phyloP scores from a whole-genome alignment of 192 early-diverging fungal genomes.

The Dissophora ornata region DNA sequence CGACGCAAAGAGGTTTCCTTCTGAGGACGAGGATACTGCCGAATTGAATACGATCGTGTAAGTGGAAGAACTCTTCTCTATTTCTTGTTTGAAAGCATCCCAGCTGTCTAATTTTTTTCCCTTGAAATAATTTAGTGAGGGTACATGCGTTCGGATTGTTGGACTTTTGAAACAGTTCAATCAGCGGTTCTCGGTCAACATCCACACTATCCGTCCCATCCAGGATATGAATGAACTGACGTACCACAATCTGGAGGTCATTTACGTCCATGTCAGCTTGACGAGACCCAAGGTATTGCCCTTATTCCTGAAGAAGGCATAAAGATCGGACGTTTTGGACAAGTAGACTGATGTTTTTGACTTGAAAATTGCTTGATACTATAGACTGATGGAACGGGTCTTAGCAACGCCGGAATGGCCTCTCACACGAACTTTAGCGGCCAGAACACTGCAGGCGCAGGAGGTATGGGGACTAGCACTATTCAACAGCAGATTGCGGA shows the following conservation, averaged over 20 bases:
- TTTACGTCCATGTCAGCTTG: slow-evolving; percentile 69
- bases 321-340: background rate
- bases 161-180: slow-evolving; percentile 77
- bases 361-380: background rate
- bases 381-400: background rate
- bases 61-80: too few relatives aligned
- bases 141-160: slow-evolving; percentile 78
- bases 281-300: slow-evolving; percentile 55
- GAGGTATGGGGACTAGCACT: background rate
- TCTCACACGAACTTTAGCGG: slow-evolving; percentile 7
- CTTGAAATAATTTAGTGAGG: slow-evolving; percentile 52
- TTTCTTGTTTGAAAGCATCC: too few relatives aligned
- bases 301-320: background rate
- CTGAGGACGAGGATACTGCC: slow-evolving; percentile 52
- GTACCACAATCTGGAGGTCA: slow-evolving; percentile 78
- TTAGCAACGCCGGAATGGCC: background rate
- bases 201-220: slow-evolving; percentile 71
- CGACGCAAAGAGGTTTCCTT: slow-evolving; percentile 75
- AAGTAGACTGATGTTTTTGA: background rate
- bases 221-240: slow-evolving; percentile 81
- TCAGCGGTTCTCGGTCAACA: slow-evolving; percentile 62
- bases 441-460: background rate
- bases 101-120: background rate
- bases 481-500: slow-evolving; percentile 13
- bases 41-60: slow-evolving; percentile 19